Percentiles rank a stretch among this genome's conserved stretches.
phyloP scores from a whole-genome alignment of 108 stramenopile genomes.

The Craspedostauros australis region DNA sequence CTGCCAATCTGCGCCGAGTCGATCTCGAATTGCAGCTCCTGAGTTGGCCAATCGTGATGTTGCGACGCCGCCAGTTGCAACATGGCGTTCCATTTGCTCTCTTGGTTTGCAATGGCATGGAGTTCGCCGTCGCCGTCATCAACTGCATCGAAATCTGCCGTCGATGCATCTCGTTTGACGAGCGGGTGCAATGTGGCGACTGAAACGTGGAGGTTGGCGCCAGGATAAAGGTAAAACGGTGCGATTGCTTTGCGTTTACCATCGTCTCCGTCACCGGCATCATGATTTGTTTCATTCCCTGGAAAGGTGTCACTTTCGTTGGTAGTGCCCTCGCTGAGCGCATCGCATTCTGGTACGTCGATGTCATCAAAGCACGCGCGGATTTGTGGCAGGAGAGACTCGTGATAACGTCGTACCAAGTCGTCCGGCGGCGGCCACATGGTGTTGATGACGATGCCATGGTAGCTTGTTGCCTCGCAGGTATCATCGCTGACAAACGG shows the following conservation, averaged over 20 bases:
- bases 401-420: constrained; percentile 8
- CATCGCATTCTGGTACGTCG: constrained; percentile 7
- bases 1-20: constrained; percentile 35
- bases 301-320: no score
- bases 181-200: constrained; percentile 31
- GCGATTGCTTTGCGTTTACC: no score
- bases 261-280: no score
- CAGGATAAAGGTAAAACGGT: constrained; percentile 31
- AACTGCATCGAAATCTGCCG: no score
- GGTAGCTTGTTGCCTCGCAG: constrained; percentile 7
- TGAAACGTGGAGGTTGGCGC: constrained; percentile 28
- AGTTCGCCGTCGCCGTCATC: no score
- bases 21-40: constrained; percentile 14
- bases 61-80: constrained; percentile 17
- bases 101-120: constrained; percentile 2
- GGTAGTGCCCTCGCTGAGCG: not conserved
- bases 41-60: constrained; percentile 28
- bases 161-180: not conserved
- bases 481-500: constrained; percentile 8
- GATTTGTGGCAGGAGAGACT: constrained; percentile 12
- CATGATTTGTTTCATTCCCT: no score
- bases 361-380: constrained; percentile 23
- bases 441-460: constrained; percentile 34
- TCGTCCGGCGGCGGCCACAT: constrained; percentile 16
- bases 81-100: constrained; percentile 1